Percentiles rank a stretch among this genome's conserved stretches.
Evolutionary conservation across 1,139 yeast species (phyloP).

Genomic region (Magnusiomyces magnusii): DNA sequence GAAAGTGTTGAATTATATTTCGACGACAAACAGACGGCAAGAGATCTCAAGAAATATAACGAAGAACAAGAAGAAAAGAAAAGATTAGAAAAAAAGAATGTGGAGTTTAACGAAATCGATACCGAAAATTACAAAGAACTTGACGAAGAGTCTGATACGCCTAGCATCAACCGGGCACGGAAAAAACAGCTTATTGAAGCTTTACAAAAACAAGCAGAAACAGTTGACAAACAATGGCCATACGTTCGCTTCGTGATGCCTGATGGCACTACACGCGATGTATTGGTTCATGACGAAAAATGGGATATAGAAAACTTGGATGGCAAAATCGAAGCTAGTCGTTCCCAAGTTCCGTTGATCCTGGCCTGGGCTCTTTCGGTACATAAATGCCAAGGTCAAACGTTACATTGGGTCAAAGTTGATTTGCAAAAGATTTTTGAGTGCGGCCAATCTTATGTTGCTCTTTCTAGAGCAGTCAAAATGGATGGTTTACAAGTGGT

Average conservation of each 20-base stretch:
- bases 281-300: slow-evolving; percentile 64
- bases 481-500: slow-evolving; percentile 71
- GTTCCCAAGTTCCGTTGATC: slow-evolving; percentile 69
- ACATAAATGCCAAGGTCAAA: slow-evolving; percentile 96
- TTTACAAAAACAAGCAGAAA: slow-evolving; percentile 10
- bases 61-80: not conserved
- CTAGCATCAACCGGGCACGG: slow-evolving; percentile 21
- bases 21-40: no score
- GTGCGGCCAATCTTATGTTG: slow-evolving; percentile 93
- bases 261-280: slow-evolving; percentile 64
- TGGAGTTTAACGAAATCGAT: slow-evolving; percentile 2
- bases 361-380: slow-evolving; percentile 94
- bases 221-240: slow-evolving; percentile 41
- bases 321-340: slow-evolving; percentile 45
- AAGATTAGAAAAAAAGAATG: not conserved
- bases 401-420: slow-evolving; percentile 72
- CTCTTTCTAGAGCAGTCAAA: slow-evolving; percentile 76
- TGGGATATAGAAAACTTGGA: slow-evolving; percentile 61
- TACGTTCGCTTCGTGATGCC: slow-evolving; percentile 69
- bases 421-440: slow-evolving; percentile 75
- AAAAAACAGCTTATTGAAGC: slow-evolving; percentile 30
- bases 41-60: not conserved
- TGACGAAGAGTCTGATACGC: slow-evolving; percentile 11
- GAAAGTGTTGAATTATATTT: slow-evolving; percentile 12
- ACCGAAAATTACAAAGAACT: slow-evolving; percentile 17